Base-by-base conservation (phyloP, 2,329 filamentous ascomycete genomes). In the Pseudofabraea citricarpa region DNA sequence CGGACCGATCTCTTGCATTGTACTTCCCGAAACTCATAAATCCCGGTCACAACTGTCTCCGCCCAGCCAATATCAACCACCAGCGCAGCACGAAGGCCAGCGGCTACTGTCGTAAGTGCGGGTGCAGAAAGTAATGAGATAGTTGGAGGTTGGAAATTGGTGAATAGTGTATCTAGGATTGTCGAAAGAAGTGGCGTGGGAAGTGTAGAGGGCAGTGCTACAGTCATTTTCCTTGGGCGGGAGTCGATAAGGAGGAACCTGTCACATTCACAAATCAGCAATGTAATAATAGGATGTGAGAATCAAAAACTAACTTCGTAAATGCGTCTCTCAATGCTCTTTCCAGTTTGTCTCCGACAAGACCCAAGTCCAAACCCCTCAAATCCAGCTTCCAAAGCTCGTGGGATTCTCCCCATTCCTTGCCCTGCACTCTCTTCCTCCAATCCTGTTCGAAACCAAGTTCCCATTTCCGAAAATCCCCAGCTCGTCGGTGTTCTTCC, bases 61-160 rank as follows among this genome's bases (percentile, higher is more conserved):
- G 82, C 76, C 93, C 93, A 98, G 33, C 91, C 93, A 47, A 98
- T 75, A 58, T 98, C 90, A 27, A 98, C 73, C 1, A 97, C 80
- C 32, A 98, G 64, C 1, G 85, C 89, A n/a, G 87, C 88, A 12
- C 93, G 81, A 31, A 95, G 70, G 1, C 93, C 93, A 5, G 90
- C 90, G 6, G 85, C 85, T 3, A 90, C 77, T 6, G 85, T 73
- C 2, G 81, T 73, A 64, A 93, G 83, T 16, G 89, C 76, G 0
- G 91, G 80, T 0, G 80, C 77, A 1, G 90, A 88, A 57, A 96
- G 70, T 32, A 98, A 73, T 2, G 88, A 90, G 50, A 97, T 77
- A 18, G 79, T 83, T 0, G 90, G 87, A 13, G 85, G 77, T 52
- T 90, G 86, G 62, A 91, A 93, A 36, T 79, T 82, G 46, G 75